These are phyloP conservation scores for Rhodosporidiobolus odoratus DNA, from an alignment of 768 basidiomycete genomes.

Conservation along the genomic window DNA sequence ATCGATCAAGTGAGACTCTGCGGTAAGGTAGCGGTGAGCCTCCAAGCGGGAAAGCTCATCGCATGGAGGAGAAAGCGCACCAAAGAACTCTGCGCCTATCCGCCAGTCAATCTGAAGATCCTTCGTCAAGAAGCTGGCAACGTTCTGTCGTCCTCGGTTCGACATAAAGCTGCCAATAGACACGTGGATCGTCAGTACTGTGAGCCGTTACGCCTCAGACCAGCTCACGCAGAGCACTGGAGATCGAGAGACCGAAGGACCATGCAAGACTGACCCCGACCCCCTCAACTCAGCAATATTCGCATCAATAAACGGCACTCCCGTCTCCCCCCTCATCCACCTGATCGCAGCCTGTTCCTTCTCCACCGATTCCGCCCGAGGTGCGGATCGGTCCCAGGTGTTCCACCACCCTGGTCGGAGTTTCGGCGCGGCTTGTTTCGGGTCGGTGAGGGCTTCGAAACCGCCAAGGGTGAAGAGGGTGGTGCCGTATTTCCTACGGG, in stretches of 20 bases:
- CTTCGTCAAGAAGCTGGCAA: conserved; percentile 50
- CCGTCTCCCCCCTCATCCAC: conserved; percentile 43
- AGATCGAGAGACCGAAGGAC: background rate
- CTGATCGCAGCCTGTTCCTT: conserved; percentile 28
- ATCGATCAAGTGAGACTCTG: conserved; percentile 49
- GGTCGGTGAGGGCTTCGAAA: conserved; percentile 45
- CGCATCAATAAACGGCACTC: conserved; percentile 50
- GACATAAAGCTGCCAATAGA: conserved; percentile 44
- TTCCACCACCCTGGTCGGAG: conserved; percentile 38
- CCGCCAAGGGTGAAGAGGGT: conserved; percentile 49
- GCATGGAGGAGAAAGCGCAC: background rate
- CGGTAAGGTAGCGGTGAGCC: background rate
- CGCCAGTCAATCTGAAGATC: conserved; percentile 52
- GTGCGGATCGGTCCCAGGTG: conserved; percentile 31
- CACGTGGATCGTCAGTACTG: background rate
- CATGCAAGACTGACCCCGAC: conserved; percentile 13
- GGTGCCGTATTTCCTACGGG: conserved; percentile 42
- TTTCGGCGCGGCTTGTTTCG: conserved; percentile 39
- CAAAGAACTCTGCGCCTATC: conserved; percentile 52
- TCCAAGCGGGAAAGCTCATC: background rate
- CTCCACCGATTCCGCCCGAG: conserved; percentile 39
- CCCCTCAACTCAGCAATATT: conserved; percentile 36
- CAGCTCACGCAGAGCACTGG: background rate
- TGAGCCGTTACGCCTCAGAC: background rate
- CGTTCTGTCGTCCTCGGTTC: conserved; percentile 52